A percentile compares a stretch with the other conserved stretches of the same genome.
Conservation (phyloP, 2,329 filamentous ascomycete species). For the Aspergillus piperis region DNA sequence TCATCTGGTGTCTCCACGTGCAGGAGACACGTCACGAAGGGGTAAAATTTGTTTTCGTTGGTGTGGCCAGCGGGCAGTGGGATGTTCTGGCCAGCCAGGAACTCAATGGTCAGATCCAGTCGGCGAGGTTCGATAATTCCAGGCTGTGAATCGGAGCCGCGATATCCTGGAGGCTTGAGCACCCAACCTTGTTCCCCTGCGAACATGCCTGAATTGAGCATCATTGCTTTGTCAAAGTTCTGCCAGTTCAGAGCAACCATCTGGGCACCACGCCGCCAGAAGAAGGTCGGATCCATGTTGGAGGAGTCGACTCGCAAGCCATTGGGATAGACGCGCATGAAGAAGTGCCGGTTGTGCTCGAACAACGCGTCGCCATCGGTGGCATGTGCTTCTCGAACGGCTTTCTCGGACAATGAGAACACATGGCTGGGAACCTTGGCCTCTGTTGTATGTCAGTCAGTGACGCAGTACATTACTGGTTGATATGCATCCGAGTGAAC, state of each 20-base stretch:
- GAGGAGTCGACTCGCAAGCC: conserved; percentile 79
- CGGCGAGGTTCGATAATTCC: conserved; percentile 51
- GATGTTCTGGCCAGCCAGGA: conserved; percentile 76
- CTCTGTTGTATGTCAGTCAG: conserved; percentile 32
- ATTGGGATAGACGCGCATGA: conserved; percentile 88
- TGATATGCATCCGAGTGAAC: background rate
- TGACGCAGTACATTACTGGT: background rate
- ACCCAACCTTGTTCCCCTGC: conserved; percentile 78
- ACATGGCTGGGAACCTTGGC: conserved; percentile 61
- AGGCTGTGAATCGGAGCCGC: conserved; percentile 37
- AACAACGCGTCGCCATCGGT: conserved; percentile 65
- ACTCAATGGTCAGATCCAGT: conserved; percentile 68
- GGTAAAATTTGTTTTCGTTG: conserved; percentile 63
- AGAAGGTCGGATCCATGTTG: conserved; percentile 80
- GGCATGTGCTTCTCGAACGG: conserved; percentile 65
- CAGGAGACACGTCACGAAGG: conserved; percentile 76
- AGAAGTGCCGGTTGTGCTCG: conserved; percentile 74
- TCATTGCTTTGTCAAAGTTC: conserved; percentile 85
- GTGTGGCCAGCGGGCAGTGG: conserved; percentile 62
- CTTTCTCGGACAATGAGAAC: conserved; percentile 64
- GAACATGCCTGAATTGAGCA: conserved; percentile 95
- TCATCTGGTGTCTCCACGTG: conserved; percentile 71
- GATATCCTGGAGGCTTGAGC: conserved; percentile 77
- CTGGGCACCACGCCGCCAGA: conserved; percentile 87
- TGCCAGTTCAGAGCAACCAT: conserved; percentile 96